Evolutionary conservation across 2,329 filamentous ascomycete species (phyloP), one percentile per base, ranked within the genome.

Genomic region (Sordariomycetes sp.): DNA sequence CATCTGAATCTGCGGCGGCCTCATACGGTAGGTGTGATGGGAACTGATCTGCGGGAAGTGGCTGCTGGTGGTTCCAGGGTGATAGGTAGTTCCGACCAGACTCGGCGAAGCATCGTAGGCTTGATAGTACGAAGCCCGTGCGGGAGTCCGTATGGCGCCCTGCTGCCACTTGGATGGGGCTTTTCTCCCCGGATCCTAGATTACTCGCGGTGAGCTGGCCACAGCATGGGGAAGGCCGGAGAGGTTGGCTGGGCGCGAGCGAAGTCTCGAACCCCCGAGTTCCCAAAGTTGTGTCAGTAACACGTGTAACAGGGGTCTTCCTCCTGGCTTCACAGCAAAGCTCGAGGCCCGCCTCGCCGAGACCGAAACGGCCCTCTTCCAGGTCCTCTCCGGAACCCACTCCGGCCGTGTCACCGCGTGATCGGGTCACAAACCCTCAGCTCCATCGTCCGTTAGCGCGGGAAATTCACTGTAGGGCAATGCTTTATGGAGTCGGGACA

Each of bases 321-420:
- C 67, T 0, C 63, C 68, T 12, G 72, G 72, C 0, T 74, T 73
- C 50, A 67, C 74, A 5, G 70, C 66, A 3, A 66, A 65, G 20
- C 54, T 74, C 3, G 72, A 74, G 56, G 65, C 67, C 2, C 67
- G 72, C 1, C 65, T 74, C 1, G 62, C 61, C 1, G 67, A 68
- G 28, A 70, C 66, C 0, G 65, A 67, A 61, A 58, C 63, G n/a
- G 65, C 65, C 2, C 62, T 69, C 0, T 65, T 64, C 20, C 59
- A 57, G 13, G 60, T 66, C 0, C 57, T 69, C 45, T 22, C 45
- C 22, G 12, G 22, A 22, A 5, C 1, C n/a, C n/a, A 10, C n/a
- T 6, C n/a, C 45, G 10, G 5, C n/a, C n/a, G 24, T 20, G 24
- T 20, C 22, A 10, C n/a, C 4, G 45, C 45, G n/a, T 12, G 6